Percentiles rank a stretch among this genome's conserved stretches.
Conservation (phyloP, 768 basidiomycete species). For the Russula lepida region DNA sequence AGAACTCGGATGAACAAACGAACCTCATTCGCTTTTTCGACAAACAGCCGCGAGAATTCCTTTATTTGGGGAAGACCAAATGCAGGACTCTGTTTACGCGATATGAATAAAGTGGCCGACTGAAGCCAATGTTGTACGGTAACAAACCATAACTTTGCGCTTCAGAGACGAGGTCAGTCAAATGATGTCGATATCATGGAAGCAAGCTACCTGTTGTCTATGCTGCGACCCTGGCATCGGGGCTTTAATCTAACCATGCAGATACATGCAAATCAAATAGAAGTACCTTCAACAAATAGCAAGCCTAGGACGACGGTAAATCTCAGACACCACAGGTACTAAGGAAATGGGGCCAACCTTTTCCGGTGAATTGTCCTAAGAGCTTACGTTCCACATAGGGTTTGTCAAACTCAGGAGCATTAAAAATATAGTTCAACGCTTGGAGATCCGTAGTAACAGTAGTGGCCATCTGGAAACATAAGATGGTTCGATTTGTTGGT, state of each 20-base stretch:
- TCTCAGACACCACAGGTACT: background rate
- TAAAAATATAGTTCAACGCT: slow-evolving; percentile 11
- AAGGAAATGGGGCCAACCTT: background rate
- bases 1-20: background rate
- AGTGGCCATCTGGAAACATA: background rate
- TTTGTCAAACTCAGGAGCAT: slow-evolving; percentile 14
- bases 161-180: background rate
- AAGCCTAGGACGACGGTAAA: background rate
- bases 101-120: background rate
- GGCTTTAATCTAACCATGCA: background rate
- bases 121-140: background rate
- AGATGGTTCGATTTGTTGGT: background rate
- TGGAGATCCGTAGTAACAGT: slow-evolving; percentile 2
- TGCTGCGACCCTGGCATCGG: slow-evolving; percentile 5
- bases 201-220: slow-evolving; percentile 10
- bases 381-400: background rate
- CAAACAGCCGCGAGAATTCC: slow-evolving; percentile 8
- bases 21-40: slow-evolving; percentile 18
- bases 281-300: slow-evolving; percentile 10
- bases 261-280: background rate
- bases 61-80: slow-evolving; percentile 12
- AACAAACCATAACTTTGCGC: slow-evolving; percentile 17
- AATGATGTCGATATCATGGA: background rate
- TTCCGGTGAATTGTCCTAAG: slow-evolving; percentile 2
- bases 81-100: slow-evolving; percentile 8